Evolutionary conservation across 148 eudicot genomes (phyloP).

Genomic region (Arbutus unedo): DNA sequence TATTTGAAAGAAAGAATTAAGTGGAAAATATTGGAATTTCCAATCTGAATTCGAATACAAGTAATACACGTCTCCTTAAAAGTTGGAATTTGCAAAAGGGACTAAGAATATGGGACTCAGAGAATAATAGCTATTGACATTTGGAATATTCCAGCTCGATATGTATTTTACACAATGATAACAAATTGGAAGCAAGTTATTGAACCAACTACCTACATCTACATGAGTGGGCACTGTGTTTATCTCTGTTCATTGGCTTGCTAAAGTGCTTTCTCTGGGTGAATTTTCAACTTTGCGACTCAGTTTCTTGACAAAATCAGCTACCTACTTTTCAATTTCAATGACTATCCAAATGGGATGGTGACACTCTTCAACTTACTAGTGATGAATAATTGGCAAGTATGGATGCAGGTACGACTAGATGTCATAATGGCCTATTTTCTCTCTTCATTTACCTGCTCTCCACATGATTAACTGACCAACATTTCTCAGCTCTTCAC

Average conservation of each 20-base stretch:
- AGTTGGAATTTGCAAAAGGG: not conserved
- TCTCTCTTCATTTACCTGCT: not conserved
- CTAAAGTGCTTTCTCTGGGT: conserved; percentile 7
- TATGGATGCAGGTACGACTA: conserved; percentile 86
- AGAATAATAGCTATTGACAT: not conserved
- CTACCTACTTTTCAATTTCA: conserved; percentile 90
- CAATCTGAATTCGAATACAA: not conserved
- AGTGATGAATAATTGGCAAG: conserved; percentile 94
- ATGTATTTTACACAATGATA: not conserved
- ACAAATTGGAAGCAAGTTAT: not conserved
- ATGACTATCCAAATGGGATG: conserved; percentile 98
- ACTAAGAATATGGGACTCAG: not conserved
- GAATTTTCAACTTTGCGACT: not conserved
- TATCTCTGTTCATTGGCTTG: conserved; percentile 4
- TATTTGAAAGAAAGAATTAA: not conserved
- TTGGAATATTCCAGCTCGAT: not conserved
- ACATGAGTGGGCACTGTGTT: not conserved
- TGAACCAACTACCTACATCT: not conserved
- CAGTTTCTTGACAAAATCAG: conserved; percentile 56
- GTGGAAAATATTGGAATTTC: not conserved
- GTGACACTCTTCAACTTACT: conserved; percentile 90
- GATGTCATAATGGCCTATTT: not conserved
- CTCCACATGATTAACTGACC: not conserved
- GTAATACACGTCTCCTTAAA: not conserved
- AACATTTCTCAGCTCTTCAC: not conserved